phyloP scores from a whole-genome alignment of 1,139 yeast genomes.

The Oligophagozyma castellii region DNA sequence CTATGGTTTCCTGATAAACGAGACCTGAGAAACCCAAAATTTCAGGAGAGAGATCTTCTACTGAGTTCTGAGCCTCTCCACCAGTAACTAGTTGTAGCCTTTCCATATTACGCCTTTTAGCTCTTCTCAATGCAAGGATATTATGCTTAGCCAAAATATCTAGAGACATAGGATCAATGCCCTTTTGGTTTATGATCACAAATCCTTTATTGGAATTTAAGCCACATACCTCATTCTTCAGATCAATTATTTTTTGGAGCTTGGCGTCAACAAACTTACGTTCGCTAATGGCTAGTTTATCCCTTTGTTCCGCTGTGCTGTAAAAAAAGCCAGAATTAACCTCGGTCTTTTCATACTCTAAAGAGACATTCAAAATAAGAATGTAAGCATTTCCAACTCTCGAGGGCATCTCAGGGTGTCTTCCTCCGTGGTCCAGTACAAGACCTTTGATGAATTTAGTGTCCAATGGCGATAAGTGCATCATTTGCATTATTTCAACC shows the following conservation, averaged over 20 bases:
- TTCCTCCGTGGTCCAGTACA: conserved; percentile 95
- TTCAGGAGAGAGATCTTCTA: conserved; percentile 77
- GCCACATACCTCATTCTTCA: conserved; percentile 85
- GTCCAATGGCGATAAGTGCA: conserved; percentile 74
- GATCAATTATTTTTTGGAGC: conserved; percentile 76
- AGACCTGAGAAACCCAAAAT: conserved; percentile 85
- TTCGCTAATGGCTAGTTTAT: conserved; percentile 86
- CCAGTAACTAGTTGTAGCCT: conserved; percentile 92
- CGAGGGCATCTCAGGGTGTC: conserved; percentile 99
- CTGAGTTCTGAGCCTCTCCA: conserved; percentile 96
- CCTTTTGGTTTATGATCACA: conserved; percentile 95
- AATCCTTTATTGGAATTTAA: conserved; percentile 63
- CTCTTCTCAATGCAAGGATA: conserved; percentile 89
- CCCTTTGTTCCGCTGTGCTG: conserved; percentile 92
- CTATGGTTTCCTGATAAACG: conserved; percentile 85
- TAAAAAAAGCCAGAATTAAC: conserved; percentile 94
- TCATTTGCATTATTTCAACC: conserved; percentile 99
- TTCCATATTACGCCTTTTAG: conserved; percentile 98
- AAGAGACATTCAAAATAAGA: conserved; percentile 78
- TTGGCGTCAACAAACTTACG: conserved; percentile 92
- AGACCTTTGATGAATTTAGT: conserved; percentile 78
- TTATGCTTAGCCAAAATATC: conserved; percentile 89
- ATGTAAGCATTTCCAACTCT: conserved; percentile 71
- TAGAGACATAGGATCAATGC: conserved; percentile 96
- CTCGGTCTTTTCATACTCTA: conserved; percentile 96